Evolutionary conservation across 495 filamentous ascomycete species (phyloP), one percentile per base, ranked within the genome.

Genomic region (Annulohypoxylon moriforme): DNA sequence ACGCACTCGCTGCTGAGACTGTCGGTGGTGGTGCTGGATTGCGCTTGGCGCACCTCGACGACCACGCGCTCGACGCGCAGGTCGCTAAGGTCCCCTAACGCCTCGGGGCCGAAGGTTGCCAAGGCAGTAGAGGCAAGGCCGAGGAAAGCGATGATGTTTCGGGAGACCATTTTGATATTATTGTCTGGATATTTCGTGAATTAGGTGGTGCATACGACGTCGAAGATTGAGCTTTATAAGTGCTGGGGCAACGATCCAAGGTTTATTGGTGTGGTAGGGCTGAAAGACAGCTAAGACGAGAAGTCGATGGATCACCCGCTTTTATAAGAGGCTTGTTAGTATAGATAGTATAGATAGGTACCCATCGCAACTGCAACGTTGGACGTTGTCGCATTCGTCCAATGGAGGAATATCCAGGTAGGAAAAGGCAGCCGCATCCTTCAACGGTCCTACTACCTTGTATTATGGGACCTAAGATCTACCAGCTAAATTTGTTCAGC

Each of bases 11-110:
- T 13, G 53, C 29, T 34, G 53, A 20, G n/a, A 31, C 4, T 22
- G 29, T 38, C 13, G 33, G 18, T 58, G 33, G 18, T 25, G 33
- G 1, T 14, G 33, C 13, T 25, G 55, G 25, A 0, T 14, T 40
- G 33, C 2, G 34, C 66, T 24, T 73, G 38, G 44, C 71, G 71
- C 33, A 73, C 71, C 50, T 73, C 71, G 42, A 73, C 56, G 0
- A 73, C 66, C 9, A 69, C 49, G 33, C 33, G 55, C 31, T 69
- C 66, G 9, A 8, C 4, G 49, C 57, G 53, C 20, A 73, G 56
- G 53, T 55, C 22, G 24, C 29, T 47, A 0, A 73, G 18, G 11
- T 25, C 47, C 57, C 52, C 65, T 10, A 73, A 50, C 4, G 56
- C 66, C 22, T 49, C 3, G 0, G 71, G 71, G 29, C 27, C 46